A percentile compares a stretch with the other conserved stretches of the same genome.
phyloP scores from a whole-genome alignment of 2,329 filamentous ascomycete species.

The Aureobasidium sp. region DNA sequence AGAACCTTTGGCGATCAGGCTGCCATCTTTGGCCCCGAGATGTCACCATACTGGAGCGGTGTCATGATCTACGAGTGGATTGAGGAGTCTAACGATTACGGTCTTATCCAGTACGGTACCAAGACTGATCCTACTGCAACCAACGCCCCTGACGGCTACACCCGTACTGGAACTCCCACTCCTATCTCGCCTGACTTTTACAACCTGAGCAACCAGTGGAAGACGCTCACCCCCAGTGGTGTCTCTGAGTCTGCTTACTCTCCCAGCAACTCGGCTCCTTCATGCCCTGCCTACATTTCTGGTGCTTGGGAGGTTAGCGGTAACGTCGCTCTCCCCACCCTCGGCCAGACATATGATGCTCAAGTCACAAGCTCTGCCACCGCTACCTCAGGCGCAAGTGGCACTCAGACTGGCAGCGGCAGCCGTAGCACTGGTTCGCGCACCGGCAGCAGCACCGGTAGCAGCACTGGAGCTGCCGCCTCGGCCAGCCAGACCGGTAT shows the following conservation, averaged over 20 bases:
- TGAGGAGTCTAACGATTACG: constrained; percentile 73
- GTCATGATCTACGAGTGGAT: constrained; percentile 89
- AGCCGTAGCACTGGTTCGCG: not conserved
- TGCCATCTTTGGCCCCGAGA: constrained; percentile 65
- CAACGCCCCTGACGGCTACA: constrained; percentile 54
- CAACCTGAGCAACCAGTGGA: constrained; percentile 72
- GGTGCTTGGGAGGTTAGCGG: constrained; percentile 67
- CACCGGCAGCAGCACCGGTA: constrained; percentile 10
- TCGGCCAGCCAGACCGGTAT: constrained; percentile 31
- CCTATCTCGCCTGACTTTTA: constrained; percentile 67
- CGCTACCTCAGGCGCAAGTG: constrained; percentile 17
- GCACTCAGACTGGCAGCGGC: constrained; percentile 23
- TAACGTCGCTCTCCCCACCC: constrained; percentile 57
- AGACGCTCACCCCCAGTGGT: constrained; percentile 59
- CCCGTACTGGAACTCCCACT: constrained; percentile 62
- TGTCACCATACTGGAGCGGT: constrained; percentile 65
- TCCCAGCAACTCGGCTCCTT: constrained; percentile 50
- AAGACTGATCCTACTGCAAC: constrained; percentile 40
- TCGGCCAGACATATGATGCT: constrained; percentile 44
- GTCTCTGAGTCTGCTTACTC: constrained; percentile 59
- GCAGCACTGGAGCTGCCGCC: constrained; percentile 11
- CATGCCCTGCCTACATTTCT: constrained; percentile 61
- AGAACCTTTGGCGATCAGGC: constrained; percentile 63
- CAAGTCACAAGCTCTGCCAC: constrained; percentile 13
- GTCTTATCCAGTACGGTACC: constrained; percentile 66